phyloP scores from a whole-genome alignment of 2,329 filamentous ascomycete genomes.

The Pestalotiopsis sp. region DNA sequence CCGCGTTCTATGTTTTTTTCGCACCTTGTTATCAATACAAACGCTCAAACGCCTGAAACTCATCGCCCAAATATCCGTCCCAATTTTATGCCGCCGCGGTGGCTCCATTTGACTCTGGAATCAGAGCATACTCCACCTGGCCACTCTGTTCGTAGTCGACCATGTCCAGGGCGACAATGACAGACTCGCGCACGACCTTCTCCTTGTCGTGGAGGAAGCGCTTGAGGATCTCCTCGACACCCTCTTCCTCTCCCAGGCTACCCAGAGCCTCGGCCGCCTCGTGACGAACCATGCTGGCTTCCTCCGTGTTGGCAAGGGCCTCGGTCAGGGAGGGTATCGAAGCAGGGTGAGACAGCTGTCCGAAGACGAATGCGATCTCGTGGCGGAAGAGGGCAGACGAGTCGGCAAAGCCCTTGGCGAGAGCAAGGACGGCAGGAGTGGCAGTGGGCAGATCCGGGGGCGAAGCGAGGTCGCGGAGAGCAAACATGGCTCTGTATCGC shows the following conservation, averaged over 20 bases:
- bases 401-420: constrained; percentile 85
- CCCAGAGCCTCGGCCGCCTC: constrained; percentile 96
- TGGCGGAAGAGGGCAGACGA: constrained; percentile 92
- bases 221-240: constrained; percentile 84
- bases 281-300: constrained; percentile 95
- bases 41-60: constrained; percentile 8
- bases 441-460: constrained; percentile 90
- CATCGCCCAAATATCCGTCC: neutral
- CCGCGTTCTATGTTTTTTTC: constrained; percentile 18
- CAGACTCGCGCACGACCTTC: constrained; percentile 90
- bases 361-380: constrained; percentile 98
- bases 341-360: constrained; percentile 93
- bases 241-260: constrained; percentile 89
- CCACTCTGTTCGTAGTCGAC: constrained; percentile 93
- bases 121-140: constrained; percentile 87
- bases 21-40: constrained; percentile 15
- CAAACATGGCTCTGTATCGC: constrained; percentile 97
- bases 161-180: constrained; percentile 96
- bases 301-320: constrained; percentile 75
- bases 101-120: constrained; percentile 64
- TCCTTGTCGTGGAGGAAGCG: constrained; percentile 88
- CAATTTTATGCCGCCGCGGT: constrained; percentile 36
- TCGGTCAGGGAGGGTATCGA: constrained; percentile 87
- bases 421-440: constrained; percentile 80
- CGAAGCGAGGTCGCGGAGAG: constrained; percentile 90